Percentiles rank a stretch among this genome's conserved stretches.
phyloP scores from a whole-genome alignment of 1,284 basidiomycete genomes.

The Trametes polyzona region DNA sequence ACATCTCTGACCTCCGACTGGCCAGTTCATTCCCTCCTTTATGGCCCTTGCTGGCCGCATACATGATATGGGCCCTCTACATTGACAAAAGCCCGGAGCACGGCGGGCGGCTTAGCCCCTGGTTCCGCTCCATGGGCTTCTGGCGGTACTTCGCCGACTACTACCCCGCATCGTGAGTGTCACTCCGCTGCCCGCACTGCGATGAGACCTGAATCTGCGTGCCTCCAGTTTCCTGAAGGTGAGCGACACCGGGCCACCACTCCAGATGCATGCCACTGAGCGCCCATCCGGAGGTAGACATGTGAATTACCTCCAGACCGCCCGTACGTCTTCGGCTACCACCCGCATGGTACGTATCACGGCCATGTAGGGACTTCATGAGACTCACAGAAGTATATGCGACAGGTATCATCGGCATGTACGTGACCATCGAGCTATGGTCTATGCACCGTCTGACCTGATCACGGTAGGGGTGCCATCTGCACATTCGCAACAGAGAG shows the following conservation, averaged over 20 bases:
- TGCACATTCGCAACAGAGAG: constrained; percentile 95
- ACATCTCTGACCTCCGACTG: not conserved
- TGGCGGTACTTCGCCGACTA: constrained; percentile 93
- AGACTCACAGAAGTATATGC: not conserved
- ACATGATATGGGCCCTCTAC: constrained; percentile 80
- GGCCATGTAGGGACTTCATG: not conserved
- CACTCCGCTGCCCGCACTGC: not conserved
- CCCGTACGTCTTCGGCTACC: constrained; percentile 96
- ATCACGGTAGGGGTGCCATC: constrained; percentile 76
- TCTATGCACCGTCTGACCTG: not conserved
- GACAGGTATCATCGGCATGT: constrained; percentile 91
- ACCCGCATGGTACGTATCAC: constrained; percentile 80
- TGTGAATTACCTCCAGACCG: constrained; percentile 89
- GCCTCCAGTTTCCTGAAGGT: constrained; percentile 62
- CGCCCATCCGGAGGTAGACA: constrained; percentile 52
- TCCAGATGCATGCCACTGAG: not conserved
- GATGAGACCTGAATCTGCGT: not conserved
- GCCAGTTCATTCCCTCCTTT: constrained; percentile 84
- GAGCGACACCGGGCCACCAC: constrained; percentile 2
- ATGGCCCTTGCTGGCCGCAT: constrained; percentile 87
- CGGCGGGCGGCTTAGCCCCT: constrained; percentile 80
- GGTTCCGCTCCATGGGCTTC: constrained; percentile 72
- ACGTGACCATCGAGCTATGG: constrained; percentile 33
- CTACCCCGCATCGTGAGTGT: constrained; percentile 86
- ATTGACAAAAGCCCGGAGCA: constrained; percentile 80